These are phyloP conservation scores for Raddia distichophylla DNA, from an alignment of 176 grass and related monocot species.

Conservation along the genomic window DNA sequence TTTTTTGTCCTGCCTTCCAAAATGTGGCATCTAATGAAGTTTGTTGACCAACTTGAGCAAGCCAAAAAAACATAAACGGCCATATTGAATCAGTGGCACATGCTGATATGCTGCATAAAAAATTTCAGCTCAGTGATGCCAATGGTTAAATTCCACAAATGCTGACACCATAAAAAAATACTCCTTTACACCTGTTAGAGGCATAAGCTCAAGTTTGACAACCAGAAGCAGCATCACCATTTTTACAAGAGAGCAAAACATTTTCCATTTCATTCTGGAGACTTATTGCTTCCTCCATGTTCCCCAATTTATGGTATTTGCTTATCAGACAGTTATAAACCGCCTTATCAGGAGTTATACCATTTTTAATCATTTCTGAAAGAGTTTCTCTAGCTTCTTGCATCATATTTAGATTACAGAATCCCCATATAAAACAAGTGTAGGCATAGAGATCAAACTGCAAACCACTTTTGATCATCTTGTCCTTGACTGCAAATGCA, in stretches of 20 bases:
- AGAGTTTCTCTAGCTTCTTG: constrained; percentile 75
- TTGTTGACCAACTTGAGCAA: constrained; percentile 23
- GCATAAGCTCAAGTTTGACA: constrained; percentile 29
- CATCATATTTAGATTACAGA: constrained; percentile 80
- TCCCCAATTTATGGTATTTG: constrained; percentile 71
- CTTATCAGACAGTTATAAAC: constrained; percentile 87
- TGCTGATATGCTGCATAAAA: constrained; percentile 20
- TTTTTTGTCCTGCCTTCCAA: background rate
- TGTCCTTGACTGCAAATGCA: constrained; percentile 67
- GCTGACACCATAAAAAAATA: background rate
- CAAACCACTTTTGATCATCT: constrained; percentile 83
- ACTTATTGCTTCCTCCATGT: constrained; percentile 60
- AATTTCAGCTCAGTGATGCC: constrained; percentile 1
- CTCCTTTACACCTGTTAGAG: constrained; percentile 5
- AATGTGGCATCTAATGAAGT: constrained; percentile 30
- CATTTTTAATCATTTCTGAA: constrained; percentile 73
- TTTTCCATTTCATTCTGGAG: constrained; percentile 78
- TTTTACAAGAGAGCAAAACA: constrained; percentile 49
- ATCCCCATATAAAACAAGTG: constrained; percentile 86
- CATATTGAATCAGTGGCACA: background rate
- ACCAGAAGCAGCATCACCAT: constrained; percentile 39
- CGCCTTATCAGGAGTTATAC: constrained; percentile 73
- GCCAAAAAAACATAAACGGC: constrained; percentile 3
- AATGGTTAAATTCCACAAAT: constrained; percentile 15
- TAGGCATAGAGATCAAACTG: constrained; percentile 81